Evolutionary conservation across 2,329 filamentous ascomycete species (phyloP), one percentile per base, ranked within the genome.

Genomic region (Penicillium verrucosum): DNA sequence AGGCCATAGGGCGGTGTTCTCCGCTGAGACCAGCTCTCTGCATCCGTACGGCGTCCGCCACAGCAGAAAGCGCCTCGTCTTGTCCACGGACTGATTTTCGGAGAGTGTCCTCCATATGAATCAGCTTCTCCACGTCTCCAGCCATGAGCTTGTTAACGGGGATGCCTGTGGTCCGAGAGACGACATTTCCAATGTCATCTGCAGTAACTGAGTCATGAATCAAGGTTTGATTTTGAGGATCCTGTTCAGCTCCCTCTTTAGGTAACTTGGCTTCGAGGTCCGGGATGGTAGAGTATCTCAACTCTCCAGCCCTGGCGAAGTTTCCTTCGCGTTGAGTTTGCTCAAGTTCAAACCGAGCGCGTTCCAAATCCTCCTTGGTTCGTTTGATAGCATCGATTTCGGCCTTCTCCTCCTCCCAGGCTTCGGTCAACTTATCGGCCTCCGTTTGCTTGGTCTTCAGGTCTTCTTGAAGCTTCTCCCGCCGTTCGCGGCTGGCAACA

Each of bases 171-270:
- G 91, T 88, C 52, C 91, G 85, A 2, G 92, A 94, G 4, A 97
- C 94, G 1, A 99, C 93, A 40, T 85, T 85, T 54, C 91, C 92
- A 67, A 99, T 97, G 66, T 99, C 94, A 67, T 97, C 93, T 1
- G 92, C 84, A 0, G 89, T 96, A n/a, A 99, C 94, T 0, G 90
- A 89, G 71, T 99, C 94, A 70, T 97, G 93, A 29, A 97, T 86
- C 14, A 97, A 79, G 2, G 83, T 83, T 56, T 86, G 80, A 8
- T 73, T 71, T 38, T 76, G 72, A 74, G 52, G 72, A 47, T 67
- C 64, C 63, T 72, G 57, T 77, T 82, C 80, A 23, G 73, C 73
- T 12, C 85, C 85, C 51, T 97, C 92, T 67, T 88, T 84, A 2
- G 91, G 91, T 5, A 97, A 77, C 69, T 89, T 90, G 61, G 83